Evolutionary conservation across 2,329 filamentous ascomycete species (phyloP).

Genomic region (Bisporella sp.): DNA sequence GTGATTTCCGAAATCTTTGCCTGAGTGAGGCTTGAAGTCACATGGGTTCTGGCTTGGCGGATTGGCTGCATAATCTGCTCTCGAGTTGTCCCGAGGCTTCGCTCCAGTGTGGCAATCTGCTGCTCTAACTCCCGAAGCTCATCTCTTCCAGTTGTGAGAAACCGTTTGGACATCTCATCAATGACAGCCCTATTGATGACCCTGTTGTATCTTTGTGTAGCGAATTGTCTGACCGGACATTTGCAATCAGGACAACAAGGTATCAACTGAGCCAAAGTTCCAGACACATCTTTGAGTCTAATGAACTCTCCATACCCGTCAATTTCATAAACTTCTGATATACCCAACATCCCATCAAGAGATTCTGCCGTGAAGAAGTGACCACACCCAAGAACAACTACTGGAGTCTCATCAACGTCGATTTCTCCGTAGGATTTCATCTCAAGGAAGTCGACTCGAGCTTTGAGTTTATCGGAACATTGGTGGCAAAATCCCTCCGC

Average conservation of each 20-base stretch:
- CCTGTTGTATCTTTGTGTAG: slow-evolving; percentile 30
- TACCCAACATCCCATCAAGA: slow-evolving; percentile 51
- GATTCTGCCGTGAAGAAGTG: slow-evolving; percentile 54
- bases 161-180: slow-evolving; percentile 31
- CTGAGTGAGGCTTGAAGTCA: background rate
- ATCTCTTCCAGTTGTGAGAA: slow-evolving; percentile 24
- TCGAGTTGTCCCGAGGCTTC: slow-evolving; percentile 8
- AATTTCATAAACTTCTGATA: slow-evolving; percentile 32
- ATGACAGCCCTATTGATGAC: slow-evolving; percentile 31
- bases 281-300: slow-evolving; percentile 23
- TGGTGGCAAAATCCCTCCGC: slow-evolving; percentile 48
- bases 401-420: slow-evolving; percentile 51
- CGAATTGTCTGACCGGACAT: slow-evolving; percentile 26
- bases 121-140: slow-evolving; percentile 22
- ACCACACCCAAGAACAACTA: slow-evolving; percentile 54
- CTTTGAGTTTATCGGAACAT: slow-evolving; percentile 39
- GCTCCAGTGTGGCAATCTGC: slow-evolving; percentile 13
- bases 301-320: slow-evolving; percentile 21
- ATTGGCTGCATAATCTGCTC: slow-evolving; percentile 6
- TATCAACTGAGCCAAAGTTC: slow-evolving; percentile 17
- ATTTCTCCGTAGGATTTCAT: slow-evolving; percentile 48
- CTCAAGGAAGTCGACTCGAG: slow-evolving; percentile 49
- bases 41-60: background rate
- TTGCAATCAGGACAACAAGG: slow-evolving; percentile 29
- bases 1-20: slow-evolving; percentile 2